Evolutionary conservation across 257 asterid genomes (phyloP).

Genomic region (Solanum pimpinellifolium): DNA sequence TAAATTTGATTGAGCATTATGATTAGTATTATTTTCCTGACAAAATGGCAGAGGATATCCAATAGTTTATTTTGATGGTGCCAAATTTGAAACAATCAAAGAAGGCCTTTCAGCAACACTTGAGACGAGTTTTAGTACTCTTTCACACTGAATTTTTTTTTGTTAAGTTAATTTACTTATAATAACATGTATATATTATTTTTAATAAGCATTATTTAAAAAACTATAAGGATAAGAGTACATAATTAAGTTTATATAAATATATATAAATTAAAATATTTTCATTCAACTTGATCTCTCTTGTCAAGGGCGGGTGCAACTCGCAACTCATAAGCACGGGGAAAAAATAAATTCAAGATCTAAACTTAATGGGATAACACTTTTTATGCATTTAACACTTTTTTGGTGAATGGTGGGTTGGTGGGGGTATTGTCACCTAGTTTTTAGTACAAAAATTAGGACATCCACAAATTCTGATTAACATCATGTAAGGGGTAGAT

Average conservation of each 20-base stretch:
- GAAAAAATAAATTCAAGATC: not conserved
- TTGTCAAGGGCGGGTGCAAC: not conserved
- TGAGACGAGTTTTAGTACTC: conserved; percentile 13
- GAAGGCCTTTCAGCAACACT: conserved; percentile 19
- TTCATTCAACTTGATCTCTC: not conserved
- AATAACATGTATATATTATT: not conserved
- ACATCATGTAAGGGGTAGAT: not conserved
- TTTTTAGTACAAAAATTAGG: not conserved
- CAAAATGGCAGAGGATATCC: not conserved
- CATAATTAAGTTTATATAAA: not conserved
- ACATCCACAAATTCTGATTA: not conserved
- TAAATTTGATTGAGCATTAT: not conserved
- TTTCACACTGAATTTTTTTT: conserved; percentile 15
- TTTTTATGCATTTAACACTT: not conserved
- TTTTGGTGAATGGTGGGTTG: too few relatives aligned
- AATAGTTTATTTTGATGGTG: not conserved
- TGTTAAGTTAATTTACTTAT: not conserved
- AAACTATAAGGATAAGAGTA: not conserved
- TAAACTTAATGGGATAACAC: not conserved
- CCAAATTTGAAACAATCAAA: not conserved
- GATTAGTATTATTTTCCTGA: not conserved
- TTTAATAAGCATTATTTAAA: not conserved
- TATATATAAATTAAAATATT: not conserved
- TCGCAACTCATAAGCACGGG: not conserved
- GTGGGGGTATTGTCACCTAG: not conserved